Base-by-base conservation (phyloP, 257 asterid species). In the Paraleonurus japonicus region DNA sequence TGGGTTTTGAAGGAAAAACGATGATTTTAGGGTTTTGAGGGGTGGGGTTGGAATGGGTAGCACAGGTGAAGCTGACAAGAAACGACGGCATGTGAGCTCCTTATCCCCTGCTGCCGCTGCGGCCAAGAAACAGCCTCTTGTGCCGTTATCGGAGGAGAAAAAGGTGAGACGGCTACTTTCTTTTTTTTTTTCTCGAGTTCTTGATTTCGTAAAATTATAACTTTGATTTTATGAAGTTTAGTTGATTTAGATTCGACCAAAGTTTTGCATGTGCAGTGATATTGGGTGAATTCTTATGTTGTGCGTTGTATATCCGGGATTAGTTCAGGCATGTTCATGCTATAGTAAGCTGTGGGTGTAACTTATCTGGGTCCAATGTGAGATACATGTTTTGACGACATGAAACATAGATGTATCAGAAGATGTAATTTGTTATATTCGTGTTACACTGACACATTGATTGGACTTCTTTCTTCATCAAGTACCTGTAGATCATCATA, bases 61-160 rank as follows among this genome's bases (percentile, higher is more conserved):
- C 82, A 87, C 96, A 59, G 94, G 90, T 27, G 97, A 91, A 64
- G 84, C 92, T 45, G 96, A 91, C 73, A 83, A 82, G 71, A 91
- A 89, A 53, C 85, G 97, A 26, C 95, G 97, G 9, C 95, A 85
- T 77, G 72, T 87, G 50, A 87, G 86, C 78, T 76, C 97, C 62
- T 22, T 89, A 74, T 89, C 97, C 39, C 96, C 92, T 53, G 83
- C 92, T 51, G 80, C 81, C 51, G 87, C 86, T 19, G 65, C 77
- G 11, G 85, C 85, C 68, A 91, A 84, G 87, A 89, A 83, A 71
- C 96, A 87, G 23, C 81, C 86, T 22, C 58, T 83, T 69, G 72
- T 66, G 69, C 88, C 85, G 57, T 76, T 85, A 17, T 87, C 97
- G 9, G 95, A 91, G 86, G 97, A 91, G 61, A 91, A 89, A 72